These are phyloP conservation scores for Ophiostoma sp. DNA, from an alignment of 2,329 filamentous ascomycete genomes.

Conservation along the genomic window DNA sequence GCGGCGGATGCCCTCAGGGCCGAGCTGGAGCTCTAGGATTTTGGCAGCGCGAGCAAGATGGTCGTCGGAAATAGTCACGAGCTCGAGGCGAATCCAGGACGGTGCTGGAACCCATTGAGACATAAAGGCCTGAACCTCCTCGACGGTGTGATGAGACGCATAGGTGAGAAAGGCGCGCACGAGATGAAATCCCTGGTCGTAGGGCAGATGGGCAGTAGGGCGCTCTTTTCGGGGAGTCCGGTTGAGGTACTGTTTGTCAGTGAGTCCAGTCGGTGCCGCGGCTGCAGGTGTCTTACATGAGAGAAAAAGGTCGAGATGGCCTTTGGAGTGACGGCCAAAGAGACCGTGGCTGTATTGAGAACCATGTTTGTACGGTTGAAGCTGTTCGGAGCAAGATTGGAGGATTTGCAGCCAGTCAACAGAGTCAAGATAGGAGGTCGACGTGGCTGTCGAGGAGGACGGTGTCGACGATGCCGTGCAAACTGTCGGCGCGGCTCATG, in stretches of 20 bases:
- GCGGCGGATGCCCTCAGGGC: slow-evolving; percentile 63
- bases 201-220: slow-evolving; percentile 84
- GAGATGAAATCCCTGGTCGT: slow-evolving; percentile 85
- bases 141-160: slow-evolving; percentile 82
- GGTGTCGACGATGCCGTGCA: background rate
- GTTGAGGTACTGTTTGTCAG: slow-evolving; percentile 65
- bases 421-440: background rate
- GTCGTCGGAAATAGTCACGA: slow-evolving; percentile 58
- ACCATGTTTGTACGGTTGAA: slow-evolving; percentile 21
- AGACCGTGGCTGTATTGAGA: slow-evolving; percentile 73
- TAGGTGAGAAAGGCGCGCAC: slow-evolving; percentile 81
- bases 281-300: slow-evolving; percentile 58
- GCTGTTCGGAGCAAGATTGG: background rate
- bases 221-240: slow-evolving; percentile 68
- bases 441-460: background rate
- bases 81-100: slow-evolving; percentile 76
- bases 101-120: slow-evolving; percentile 86
- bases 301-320: slow-evolving; percentile 80
- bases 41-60: slow-evolving; percentile 61
- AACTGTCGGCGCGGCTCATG: background rate
- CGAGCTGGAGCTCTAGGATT: slow-evolving; percentile 67
- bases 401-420: no score
- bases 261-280: background rate
- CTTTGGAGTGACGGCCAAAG: slow-evolving; percentile 78
- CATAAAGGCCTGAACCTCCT: slow-evolving; percentile 89